Evolutionary conservation across 164 flowering plant genomes (phyloP).

Genomic region (Umbilicus rupestris): DNA sequence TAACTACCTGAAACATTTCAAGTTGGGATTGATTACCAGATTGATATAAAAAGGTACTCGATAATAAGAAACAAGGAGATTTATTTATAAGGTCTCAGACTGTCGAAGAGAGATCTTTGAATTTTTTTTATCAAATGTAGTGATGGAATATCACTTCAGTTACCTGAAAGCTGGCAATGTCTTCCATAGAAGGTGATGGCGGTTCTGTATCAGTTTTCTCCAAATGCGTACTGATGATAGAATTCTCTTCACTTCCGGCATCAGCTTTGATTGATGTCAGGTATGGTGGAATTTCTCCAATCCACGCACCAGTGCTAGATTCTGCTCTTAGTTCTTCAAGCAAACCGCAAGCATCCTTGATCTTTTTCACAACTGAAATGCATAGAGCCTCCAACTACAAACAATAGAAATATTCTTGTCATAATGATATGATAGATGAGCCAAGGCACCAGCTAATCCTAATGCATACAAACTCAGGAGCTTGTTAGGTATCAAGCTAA

Average conservation of each 20-base stretch:
- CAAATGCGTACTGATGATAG: constrained; percentile 12
- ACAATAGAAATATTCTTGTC: constrained; percentile 7
- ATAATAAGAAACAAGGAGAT: neutral
- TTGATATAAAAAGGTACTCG: neutral
- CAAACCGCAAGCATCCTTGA: constrained; percentile 60
- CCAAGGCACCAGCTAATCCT: too few relatives aligned
- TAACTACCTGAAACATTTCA: constrained; percentile 40
- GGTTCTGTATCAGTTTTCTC: constrained; percentile 25
- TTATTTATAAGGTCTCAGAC: too few relatives aligned
- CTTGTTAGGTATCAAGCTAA: constrained; percentile 12
- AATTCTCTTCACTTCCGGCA: constrained; percentile 16
- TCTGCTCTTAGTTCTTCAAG: constrained; percentile 39
- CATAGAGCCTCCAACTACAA: constrained; percentile 56
- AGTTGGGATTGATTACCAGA: neutral
- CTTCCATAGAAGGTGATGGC: constrained; percentile 31
- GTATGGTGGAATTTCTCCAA: constrained; percentile 57
- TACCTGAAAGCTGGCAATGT: constrained; percentile 88
- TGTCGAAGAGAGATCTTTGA: too few relatives aligned
- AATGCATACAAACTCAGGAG: too few relatives aligned
- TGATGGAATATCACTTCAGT: neutral
- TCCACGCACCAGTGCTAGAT: constrained; percentile 53
- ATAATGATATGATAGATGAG: neutral
- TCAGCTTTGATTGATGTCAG: constrained; percentile 24
- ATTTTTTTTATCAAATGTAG: neutral
- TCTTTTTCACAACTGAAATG: constrained; percentile 35